Percentiles rank a stretch among this genome's conserved stretches.
These are phyloP conservation scores for Dillenia suffruticosa DNA, from an alignment of 164 flowering plant genomes.

Conservation along the genomic window DNA sequence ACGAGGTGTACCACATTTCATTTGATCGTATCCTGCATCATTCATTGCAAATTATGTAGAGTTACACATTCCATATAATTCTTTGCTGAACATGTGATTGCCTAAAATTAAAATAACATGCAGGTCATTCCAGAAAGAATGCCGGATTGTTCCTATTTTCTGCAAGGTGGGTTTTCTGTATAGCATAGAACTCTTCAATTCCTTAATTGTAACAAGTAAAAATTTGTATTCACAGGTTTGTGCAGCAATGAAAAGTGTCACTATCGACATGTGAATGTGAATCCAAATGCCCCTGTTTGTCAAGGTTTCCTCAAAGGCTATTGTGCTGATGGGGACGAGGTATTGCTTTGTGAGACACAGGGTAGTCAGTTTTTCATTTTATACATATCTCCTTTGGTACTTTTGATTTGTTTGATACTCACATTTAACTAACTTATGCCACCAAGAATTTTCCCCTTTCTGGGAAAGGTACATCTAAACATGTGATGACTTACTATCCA, in stretches of 20 bases:
- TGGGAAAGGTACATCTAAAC: no score
- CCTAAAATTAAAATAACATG: conserved; percentile 2
- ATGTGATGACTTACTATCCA: no score
- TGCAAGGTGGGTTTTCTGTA: conserved; percentile 52
- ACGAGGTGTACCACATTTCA: conserved; percentile 50
- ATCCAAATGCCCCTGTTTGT: conserved; percentile 74
- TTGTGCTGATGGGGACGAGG: conserved; percentile 96
- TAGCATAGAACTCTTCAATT: neutral
- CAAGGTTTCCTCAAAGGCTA: conserved; percentile 93
- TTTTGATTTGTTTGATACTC: no score
- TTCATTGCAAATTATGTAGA: neutral
- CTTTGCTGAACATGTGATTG: neutral
- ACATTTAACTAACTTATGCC: no score
- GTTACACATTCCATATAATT: neutral
- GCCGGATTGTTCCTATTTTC: conserved; percentile 93
- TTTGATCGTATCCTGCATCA: neutral
- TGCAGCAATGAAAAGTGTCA: conserved; percentile 81
- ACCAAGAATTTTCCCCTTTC: no score
- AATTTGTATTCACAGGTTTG: conserved; percentile 48
- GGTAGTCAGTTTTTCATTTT: no score
- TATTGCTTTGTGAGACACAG: conserved; percentile 23
- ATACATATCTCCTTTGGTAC: no score
- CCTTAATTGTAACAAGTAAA: neutral
- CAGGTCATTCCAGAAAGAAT: conserved; percentile 98
- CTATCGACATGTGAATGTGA: conserved; percentile 91